Evolutionary conservation across 2,329 filamentous ascomycete genomes (phyloP).

Genomic region (Hypoxylon sp.): DNA sequence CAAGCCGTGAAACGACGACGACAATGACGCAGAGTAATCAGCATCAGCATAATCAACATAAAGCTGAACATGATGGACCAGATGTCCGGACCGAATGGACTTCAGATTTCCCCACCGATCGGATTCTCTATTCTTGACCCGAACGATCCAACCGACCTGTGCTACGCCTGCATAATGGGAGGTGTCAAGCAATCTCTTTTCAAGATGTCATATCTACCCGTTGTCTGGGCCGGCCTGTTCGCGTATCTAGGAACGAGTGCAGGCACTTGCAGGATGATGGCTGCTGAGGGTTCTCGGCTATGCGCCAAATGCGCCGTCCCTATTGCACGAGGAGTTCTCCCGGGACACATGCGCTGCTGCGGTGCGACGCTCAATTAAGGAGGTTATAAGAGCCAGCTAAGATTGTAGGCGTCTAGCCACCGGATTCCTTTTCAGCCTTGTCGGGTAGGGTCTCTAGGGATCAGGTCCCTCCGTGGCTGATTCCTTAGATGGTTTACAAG

Average conservation of each 20-base stretch:
- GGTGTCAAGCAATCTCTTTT: slow-evolving; percentile 15
- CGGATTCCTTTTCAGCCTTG: slow-evolving; percentile 47
- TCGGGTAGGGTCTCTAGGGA: slow-evolving; percentile 40
- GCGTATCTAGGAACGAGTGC: slow-evolving; percentile 41
- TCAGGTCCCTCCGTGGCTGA: slow-evolving; percentile 41
- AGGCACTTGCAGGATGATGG: slow-evolving; percentile 37
- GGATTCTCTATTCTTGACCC: slow-evolving; percentile 30
- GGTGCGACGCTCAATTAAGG: slow-evolving; percentile 45
- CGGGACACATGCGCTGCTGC: slow-evolving; percentile 43
- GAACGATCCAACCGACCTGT: slow-evolving; percentile 26
- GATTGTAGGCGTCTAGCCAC: slow-evolving; percentile 28
- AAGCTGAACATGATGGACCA: slow-evolving; percentile 11
- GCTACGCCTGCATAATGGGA: slow-evolving; percentile 19
- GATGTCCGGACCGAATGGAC: slow-evolving; percentile 36
- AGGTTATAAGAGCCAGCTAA: slow-evolving; percentile 21
- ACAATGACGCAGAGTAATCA: slow-evolving; percentile 34
- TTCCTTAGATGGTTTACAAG: slow-evolving; percentile 38
- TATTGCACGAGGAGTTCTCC: slow-evolving; percentile 47
- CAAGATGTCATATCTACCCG: slow-evolving; percentile 42
- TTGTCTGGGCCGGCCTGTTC: slow-evolving; percentile 41
- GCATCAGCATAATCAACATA: slow-evolving; percentile 20
- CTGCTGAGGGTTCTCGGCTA: slow-evolving; percentile 40
- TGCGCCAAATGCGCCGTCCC: slow-evolving; percentile 40
- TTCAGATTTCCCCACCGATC: slow-evolving; percentile 32
- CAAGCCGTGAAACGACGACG: slow-evolving; percentile 11